phyloP scores from a whole-genome alignment of 2,329 filamentous ascomycete genomes.

The Eurotiales sp. region DNA sequence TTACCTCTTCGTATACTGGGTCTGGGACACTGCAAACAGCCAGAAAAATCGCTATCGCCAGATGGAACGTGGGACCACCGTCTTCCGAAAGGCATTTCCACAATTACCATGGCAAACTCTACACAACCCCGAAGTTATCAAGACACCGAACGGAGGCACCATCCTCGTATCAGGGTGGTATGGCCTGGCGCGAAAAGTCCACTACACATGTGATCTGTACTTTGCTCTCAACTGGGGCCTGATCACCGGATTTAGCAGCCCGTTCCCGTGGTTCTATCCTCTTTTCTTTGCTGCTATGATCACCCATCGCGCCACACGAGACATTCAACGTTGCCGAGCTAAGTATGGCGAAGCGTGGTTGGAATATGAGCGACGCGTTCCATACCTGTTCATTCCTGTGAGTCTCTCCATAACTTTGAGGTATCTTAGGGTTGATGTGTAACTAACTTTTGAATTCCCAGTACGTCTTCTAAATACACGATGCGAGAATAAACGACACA shows the following conservation, averaged over 20 bases:
- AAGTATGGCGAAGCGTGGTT: constrained; percentile 81
- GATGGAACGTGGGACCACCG: constrained; percentile 66
- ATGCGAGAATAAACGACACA: neutral
- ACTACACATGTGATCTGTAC: constrained; percentile 76
- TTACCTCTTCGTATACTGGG: constrained; percentile 84
- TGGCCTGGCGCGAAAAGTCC: constrained; percentile 71
- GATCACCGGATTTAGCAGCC: constrained; percentile 75
- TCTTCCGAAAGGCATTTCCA: constrained; percentile 76
- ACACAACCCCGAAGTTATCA: constrained; percentile 74
- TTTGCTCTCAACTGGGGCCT: constrained; percentile 75
- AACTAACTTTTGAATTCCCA: neutral
- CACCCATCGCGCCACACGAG: constrained; percentile 68
- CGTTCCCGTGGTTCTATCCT: constrained; percentile 87
- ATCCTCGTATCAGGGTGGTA: constrained; percentile 87
- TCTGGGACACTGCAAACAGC: constrained; percentile 88
- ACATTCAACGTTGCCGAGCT: constrained; percentile 69
- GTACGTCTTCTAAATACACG: neutral
- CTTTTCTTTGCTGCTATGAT: constrained; percentile 80
- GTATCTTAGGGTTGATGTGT: too few species aligned
- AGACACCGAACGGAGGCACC: constrained; percentile 67
- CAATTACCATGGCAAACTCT: constrained; percentile 85
- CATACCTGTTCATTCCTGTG: constrained; percentile 79
- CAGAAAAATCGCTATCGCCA: constrained; percentile 92
- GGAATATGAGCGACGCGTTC: constrained; percentile 75
- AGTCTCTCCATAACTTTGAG: constrained; percentile 24